Evolutionary conservation across 2,329 filamentous ascomycete genomes (phyloP).

Genomic region (Apiospora pterosperma): DNA sequence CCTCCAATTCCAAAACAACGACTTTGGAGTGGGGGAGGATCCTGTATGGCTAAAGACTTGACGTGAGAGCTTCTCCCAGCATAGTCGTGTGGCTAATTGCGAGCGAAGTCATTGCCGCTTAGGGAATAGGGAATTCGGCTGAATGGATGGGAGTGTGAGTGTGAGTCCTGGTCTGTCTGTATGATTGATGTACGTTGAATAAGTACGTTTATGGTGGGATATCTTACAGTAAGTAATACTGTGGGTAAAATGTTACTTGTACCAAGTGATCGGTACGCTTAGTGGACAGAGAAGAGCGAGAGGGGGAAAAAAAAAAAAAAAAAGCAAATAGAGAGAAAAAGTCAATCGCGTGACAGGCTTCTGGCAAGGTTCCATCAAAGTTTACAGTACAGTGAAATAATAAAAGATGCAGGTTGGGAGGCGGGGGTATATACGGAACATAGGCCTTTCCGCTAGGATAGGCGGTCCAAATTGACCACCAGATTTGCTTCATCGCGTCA

Average conservation of each 20-base stretch:
- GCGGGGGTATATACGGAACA: not conserved
- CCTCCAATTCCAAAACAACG: not conserved
- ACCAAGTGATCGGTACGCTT: not conserved
- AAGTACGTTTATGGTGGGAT: not conserved
- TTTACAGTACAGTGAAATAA: not conserved
- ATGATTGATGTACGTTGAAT: not conserved
- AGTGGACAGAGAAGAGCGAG: not conserved
- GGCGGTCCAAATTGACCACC: not conserved
- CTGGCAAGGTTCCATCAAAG: not conserved
- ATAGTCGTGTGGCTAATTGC: not conserved
- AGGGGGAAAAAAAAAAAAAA: no score
- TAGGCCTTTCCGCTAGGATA: not conserved
- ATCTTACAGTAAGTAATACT: not conserved
- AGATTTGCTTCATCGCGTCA: no score
- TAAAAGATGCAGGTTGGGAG: not conserved
- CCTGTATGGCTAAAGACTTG: not conserved
- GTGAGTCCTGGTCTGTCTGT: not conserved
- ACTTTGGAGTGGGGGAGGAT: not conserved
- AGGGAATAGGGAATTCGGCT: not conserved
- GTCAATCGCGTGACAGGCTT: not conserved
- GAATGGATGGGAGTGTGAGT: not conserved
- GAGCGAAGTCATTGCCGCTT: slow-evolving; percentile 2
- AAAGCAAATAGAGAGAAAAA: not conserved
- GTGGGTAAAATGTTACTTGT: not conserved
- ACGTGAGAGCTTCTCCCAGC: not conserved